Conservation (phyloP, 768 basidiomycete species). For the Gyrodon lividus region DNA sequence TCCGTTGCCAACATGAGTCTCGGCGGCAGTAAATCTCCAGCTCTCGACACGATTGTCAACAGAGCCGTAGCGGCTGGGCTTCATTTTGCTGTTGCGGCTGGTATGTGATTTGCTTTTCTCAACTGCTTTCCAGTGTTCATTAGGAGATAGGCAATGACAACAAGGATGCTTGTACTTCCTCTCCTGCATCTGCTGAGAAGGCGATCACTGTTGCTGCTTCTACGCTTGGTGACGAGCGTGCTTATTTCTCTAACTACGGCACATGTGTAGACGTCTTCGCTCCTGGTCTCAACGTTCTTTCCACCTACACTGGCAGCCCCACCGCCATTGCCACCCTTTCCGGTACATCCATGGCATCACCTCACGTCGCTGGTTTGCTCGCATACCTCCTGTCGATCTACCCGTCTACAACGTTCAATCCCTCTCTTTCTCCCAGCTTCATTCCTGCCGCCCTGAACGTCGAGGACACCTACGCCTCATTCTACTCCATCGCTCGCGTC, state of each 20-base stretch:
- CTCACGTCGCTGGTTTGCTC: conserved; percentile 85
- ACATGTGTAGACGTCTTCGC: conserved; percentile 90
- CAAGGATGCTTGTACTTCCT: conserved; percentile 88
- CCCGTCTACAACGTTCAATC: conserved; percentile 63
- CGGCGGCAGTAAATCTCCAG: conserved; percentile 88
- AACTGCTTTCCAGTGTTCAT: neutral
- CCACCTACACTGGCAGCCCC: conserved; percentile 73
- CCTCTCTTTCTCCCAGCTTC: conserved; percentile 40
- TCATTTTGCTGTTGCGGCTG: conserved; percentile 97
- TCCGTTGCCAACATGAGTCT: conserved; percentile 98
- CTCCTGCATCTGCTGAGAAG: conserved; percentile 84
- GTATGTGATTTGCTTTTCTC: conserved; percentile 40
- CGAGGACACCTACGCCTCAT: conserved; percentile 39
- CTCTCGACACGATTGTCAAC: conserved; percentile 85
- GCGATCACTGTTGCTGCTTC: conserved; percentile 95
- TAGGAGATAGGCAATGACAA: conserved; percentile 64
- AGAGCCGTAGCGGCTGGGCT: conserved; percentile 79
- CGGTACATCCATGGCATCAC: conserved; percentile 94
- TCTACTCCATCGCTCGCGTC: conserved; percentile 55
- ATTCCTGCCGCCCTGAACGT: conserved; percentile 34
- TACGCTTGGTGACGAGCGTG: conserved; percentile 75
- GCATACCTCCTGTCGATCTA: conserved; percentile 93
- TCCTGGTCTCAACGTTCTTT: conserved; percentile 88
- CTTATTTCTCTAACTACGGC: conserved; percentile 93
- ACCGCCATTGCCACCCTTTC: conserved; percentile 73